Conservation (phyloP, 2,329 filamentous ascomycete species). For the Didymella arachidicola region DNA sequence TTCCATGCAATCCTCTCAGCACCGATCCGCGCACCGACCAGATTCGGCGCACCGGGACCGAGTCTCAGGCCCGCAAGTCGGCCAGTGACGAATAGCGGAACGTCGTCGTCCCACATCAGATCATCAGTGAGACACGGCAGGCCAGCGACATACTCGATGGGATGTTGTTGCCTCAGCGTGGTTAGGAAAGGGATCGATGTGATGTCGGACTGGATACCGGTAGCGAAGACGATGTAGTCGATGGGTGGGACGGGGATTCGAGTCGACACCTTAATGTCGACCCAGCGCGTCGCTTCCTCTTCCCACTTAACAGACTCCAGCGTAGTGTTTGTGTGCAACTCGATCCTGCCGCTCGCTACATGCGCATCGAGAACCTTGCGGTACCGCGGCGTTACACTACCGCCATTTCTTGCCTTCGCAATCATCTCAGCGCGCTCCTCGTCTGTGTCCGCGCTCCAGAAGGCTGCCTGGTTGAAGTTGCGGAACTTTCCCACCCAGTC, state of each 20-base stretch:
- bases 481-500: constrained; percentile 85
- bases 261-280: constrained; percentile 56
- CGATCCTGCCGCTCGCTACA: constrained; percentile 59
- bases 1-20: constrained; percentile 78
- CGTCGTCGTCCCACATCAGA: constrained; percentile 75
- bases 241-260: constrained; percentile 60
- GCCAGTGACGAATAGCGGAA: constrained; percentile 77
- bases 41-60: constrained; percentile 75
- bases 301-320: constrained; percentile 64
- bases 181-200: constrained; percentile 67
- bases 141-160: constrained; percentile 69
- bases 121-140: constrained; percentile 78
- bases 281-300: constrained; percentile 50
- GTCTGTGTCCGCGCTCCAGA: constrained; percentile 78
- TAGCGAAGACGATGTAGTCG: constrained; percentile 79
- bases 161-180: constrained; percentile 65
- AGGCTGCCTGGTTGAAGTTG: constrained; percentile 77
- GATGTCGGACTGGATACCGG: constrained; percentile 72
- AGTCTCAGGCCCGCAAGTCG: constrained; percentile 71
- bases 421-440: constrained; percentile 73
- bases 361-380: constrained; percentile 72
- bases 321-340: constrained; percentile 65
- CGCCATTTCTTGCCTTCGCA: constrained; percentile 71
- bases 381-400: constrained; percentile 76
- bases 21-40: constrained; percentile 75